Conservation (phyloP, 106 monocot genomes). For the Vanilla planifolia region DNA sequence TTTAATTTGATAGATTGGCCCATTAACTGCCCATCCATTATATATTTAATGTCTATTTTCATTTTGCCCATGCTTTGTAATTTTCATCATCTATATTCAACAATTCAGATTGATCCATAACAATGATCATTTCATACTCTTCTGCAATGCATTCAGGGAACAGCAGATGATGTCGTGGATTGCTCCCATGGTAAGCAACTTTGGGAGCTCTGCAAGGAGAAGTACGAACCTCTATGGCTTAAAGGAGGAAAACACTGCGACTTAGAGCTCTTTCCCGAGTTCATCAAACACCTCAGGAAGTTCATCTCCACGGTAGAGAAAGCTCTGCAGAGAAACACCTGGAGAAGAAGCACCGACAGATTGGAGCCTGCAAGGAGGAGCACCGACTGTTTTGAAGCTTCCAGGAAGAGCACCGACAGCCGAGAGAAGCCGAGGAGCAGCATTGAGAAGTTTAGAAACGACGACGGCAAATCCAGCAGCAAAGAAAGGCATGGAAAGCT, state of each 20-base stretch:
- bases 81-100: too few relatives aligned
- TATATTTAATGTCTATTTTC: too few relatives aligned
- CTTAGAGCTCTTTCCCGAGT: slow-evolving; percentile 21
- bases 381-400: slow-evolving; percentile 32
- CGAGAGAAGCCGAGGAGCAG: slow-evolving; percentile 35
- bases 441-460: slow-evolving; percentile 19
- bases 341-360: slow-evolving; percentile 25
- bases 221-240: slow-evolving; percentile 27
- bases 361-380: slow-evolving; percentile 46
- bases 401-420: slow-evolving; percentile 42
- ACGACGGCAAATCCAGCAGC: slow-evolving; percentile 15
- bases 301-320: slow-evolving; percentile 24
- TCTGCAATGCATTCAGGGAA: slow-evolving; percentile 8
- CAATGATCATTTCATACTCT: too few relatives aligned
- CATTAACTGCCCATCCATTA: too few relatives aligned
- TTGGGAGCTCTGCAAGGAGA: slow-evolving; percentile 24
- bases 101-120: too few relatives aligned
- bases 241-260: slow-evolving; percentile 33
- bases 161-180: slow-evolving; percentile 26
- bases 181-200: slow-evolving; percentile 25
- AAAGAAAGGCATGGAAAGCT: slow-evolving; percentile 36
- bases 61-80: too few relatives aligned
- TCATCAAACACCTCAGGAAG: slow-evolving; percentile 21
- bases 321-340: slow-evolving; percentile 4
- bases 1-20: too few relatives aligned